Evolutionary conservation across 805 yeast genomes (phyloP), one percentile per base, ranked within the genome.

Genomic region (Dipodascus albidus): DNA sequence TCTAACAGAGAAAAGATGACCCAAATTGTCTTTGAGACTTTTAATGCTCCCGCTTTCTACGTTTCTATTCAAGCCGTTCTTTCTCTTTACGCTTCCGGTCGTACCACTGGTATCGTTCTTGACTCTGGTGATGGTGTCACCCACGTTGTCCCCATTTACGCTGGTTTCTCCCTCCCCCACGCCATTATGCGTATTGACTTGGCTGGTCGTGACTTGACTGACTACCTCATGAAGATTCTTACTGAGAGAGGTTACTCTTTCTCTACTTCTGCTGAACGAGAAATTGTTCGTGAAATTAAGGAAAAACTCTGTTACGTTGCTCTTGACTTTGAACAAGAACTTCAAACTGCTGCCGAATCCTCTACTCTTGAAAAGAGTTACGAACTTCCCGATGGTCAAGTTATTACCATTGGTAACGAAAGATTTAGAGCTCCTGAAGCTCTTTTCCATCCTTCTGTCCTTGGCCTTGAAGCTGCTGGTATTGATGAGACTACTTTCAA

Each of bases 81-180:
- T 72, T 93, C 99, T 55, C 81, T 93, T 71, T 93, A 93, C 81
- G 89, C 99, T 55, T 90, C 98, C 62, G 99, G 99, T 81, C 91
- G 98, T 86, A 95, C 98, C 68, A 93, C 99, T 64, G 99, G 99
- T 88, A 90, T 91, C 69, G 99, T 93, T 62, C 83, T 93, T 74
- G 99, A 91, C 80, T 90, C 97, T 62, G 99, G 99, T 84, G 99
- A 91, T 73, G 99, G 99, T 87, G 98, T 93, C 68, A 90, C 98
- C 70, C 98, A 91, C 95, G 96, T 91, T 76, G 99, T 93, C 63
- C 99, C 99, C 76, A 91, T 93, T 73, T 93, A 93, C 78, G 96
- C 96, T 66, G 99, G 99, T 80, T 93, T 90, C 96, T 86, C 98
- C 58, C 81, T 93, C 72, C 96, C 97, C 70, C 96, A 91, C 76